Evolutionary conservation across 2,329 filamentous ascomycete genomes (phyloP).

Genomic region (Trichoderma afroharzianum): DNA sequence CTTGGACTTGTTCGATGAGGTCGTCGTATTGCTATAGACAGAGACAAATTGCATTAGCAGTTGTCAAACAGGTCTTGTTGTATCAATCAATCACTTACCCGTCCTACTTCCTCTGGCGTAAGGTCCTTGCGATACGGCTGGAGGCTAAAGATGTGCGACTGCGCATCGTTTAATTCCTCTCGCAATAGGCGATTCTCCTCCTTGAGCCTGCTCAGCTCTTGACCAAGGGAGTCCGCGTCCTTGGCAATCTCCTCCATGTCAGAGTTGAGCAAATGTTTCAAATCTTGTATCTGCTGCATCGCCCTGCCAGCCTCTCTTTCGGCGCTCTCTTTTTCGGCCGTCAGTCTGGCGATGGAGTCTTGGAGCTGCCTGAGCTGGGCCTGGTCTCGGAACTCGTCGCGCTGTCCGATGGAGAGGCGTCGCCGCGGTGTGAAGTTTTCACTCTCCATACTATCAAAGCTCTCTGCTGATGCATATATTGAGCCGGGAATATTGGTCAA

Average conservation of each 20-base stretch:
- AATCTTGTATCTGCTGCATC: slow-evolving; percentile 24
- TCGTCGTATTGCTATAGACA: slow-evolving; percentile 34
- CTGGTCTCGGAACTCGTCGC: slow-evolving; percentile 1
- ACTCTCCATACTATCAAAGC: slow-evolving; percentile 12
- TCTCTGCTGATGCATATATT: slow-evolving; percentile 12
- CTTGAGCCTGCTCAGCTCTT: slow-evolving; percentile 23
- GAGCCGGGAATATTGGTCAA: background rate
- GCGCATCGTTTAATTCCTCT: slow-evolving; percentile 33
- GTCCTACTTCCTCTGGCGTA: slow-evolving; percentile 35
- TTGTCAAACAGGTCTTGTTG: background rate
- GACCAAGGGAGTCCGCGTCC: slow-evolving; percentile 24
- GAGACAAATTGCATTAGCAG: background rate
- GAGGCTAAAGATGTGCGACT: slow-evolving; percentile 40
- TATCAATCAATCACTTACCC: slow-evolving; percentile 26
- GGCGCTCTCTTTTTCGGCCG: slow-evolving; percentile 29
- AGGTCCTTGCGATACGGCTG: slow-evolving; percentile 39
- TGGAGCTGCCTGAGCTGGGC: slow-evolving; percentile 21
- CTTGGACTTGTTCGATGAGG: slow-evolving; percentile 32
- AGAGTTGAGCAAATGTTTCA: slow-evolving; percentile 25
- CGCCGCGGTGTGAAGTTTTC: slow-evolving; percentile 7
- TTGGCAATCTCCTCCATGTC: slow-evolving; percentile 24
- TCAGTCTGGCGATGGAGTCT: slow-evolving; percentile 17
- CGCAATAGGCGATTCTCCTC: slow-evolving; percentile 29
- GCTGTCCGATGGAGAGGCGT: background rate
- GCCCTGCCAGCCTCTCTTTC: slow-evolving; percentile 30